Percentiles rank a stretch among this genome's conserved stretches.
Conservation (phyloP, 768 basidiomycete genomes). For the Rhizopogon vinicolor region DNA sequence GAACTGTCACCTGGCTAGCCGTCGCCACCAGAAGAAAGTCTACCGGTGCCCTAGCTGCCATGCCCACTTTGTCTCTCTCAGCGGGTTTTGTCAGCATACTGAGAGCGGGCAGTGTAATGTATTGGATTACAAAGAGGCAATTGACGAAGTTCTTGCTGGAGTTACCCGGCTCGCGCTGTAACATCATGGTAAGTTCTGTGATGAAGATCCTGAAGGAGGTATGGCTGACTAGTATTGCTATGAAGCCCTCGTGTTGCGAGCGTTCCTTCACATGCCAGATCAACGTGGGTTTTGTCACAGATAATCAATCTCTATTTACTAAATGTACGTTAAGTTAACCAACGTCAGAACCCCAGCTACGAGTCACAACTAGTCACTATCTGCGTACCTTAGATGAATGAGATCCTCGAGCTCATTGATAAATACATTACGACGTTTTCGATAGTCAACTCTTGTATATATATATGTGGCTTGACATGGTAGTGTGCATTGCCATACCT, state of each 20-base stretch:
- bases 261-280: neutral
- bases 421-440: neutral
- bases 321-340: neutral
- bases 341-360: neutral
- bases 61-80: conserved; percentile 43
- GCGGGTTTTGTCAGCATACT: conserved; percentile 59
- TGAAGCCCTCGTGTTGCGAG: conserved; percentile 1
- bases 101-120: conserved; percentile 57
- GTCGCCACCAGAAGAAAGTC: conserved; percentile 46
- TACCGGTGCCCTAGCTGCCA: conserved; percentile 56
- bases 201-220: neutral
- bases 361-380: neutral
- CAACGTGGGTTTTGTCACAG: neutral
- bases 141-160: conserved; percentile 30
- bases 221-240: neutral
- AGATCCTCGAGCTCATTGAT: neutral
- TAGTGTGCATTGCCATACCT: neutral
- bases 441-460: no score
- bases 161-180: conserved; percentile 10
- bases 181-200: conserved; percentile 10
- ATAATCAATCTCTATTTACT: neutral
- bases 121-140: conserved; percentile 35
- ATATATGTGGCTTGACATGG: neutral
- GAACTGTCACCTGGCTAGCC: conserved; percentile 63
- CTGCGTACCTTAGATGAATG: neutral